Evolutionary conservation across 495 filamentous ascomycete genomes (phyloP).

Genomic region (Hyaloscypha finlandica): DNA sequence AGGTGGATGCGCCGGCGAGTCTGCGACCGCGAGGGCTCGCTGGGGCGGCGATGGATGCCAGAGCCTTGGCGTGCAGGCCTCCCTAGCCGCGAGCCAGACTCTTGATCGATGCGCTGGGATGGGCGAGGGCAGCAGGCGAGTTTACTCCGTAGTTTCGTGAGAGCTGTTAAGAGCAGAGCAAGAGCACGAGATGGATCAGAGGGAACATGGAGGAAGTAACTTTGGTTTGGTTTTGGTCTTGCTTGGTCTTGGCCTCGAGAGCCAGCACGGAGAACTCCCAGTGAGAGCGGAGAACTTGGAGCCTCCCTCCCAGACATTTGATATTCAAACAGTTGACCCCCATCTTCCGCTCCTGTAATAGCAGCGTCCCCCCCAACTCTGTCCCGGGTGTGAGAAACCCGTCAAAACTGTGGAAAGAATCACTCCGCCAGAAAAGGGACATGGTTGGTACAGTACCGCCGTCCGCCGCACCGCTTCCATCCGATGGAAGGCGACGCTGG

Average conservation of each 20-base stretch:
- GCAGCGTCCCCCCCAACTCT: neutral
- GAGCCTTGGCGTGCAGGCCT: neutral
- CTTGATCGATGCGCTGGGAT: neutral
- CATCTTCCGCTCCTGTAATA: neutral
- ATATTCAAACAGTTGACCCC: neutral
- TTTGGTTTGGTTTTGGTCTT: neutral
- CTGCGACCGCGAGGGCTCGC: neutral
- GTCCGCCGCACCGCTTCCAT: neutral
- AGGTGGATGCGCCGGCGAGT: neutral
- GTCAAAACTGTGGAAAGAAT: neutral
- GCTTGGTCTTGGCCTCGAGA: too few species aligned
- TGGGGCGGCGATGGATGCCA: neutral
- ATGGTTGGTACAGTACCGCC: neutral
- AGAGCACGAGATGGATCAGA: neutral
- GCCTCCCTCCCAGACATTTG: neutral
- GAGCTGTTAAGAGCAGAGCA: too few species aligned
- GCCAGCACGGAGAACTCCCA: neutral
- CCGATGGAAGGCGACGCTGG: slow-evolving; percentile 18
- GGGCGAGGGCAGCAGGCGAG: neutral
- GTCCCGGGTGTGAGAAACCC: neutral
- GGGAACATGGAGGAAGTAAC: neutral
- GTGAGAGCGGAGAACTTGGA: neutral
- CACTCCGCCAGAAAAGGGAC: neutral
- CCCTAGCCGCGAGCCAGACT: neutral
- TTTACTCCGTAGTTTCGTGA: too few species aligned